A percentile compares a stretch with the other conserved stretches of the same genome.
Evolutionary conservation across 352 stramenopile species (phyloP).

Genomic region (Blastocystis sp.): DNA sequence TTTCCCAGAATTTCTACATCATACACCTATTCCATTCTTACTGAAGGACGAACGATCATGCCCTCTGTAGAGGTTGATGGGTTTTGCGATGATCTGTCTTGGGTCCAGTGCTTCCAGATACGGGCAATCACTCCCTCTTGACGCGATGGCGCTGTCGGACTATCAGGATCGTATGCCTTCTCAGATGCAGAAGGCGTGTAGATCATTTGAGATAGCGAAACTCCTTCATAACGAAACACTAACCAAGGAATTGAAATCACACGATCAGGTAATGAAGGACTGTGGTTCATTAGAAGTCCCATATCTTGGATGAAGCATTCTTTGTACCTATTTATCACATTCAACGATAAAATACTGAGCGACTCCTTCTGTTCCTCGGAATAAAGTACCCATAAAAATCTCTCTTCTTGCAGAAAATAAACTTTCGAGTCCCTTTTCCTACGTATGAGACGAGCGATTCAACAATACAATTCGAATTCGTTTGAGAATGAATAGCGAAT

Average conservation of each 20-base stretch:
- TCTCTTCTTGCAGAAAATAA: conserved; percentile 46
- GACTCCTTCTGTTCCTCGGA: conserved; percentile 31
- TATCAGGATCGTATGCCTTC: neutral
- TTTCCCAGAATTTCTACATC: conserved; percentile 14
- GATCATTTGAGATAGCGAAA: conserved; percentile 41
- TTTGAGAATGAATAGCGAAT: conserved; percentile 31
- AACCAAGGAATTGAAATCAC: conserved; percentile 56
- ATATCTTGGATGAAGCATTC: conserved; percentile 58
- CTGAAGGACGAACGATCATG: conserved; percentile 3
- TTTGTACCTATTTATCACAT: neutral
- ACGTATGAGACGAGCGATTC: neutral
- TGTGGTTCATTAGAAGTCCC: conserved; percentile 44
- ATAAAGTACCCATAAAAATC: conserved; percentile 34
- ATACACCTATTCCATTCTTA: neutral
- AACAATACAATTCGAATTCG: conserved; percentile 43
- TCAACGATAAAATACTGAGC: neutral
- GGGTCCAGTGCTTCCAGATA: neutral
- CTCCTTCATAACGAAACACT: conserved; percentile 39
- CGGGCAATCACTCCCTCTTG: neutral
- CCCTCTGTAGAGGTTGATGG: neutral
- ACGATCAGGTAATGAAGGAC: conserved; percentile 8
- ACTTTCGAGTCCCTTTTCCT: conserved; percentile 59
- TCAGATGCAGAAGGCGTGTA: neutral
- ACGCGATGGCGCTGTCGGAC: neutral
- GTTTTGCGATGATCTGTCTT: neutral